Evolutionary conservation across 2,329 filamentous ascomycete genomes (phyloP).

Genomic region (Cordyceps javanica): DNA sequence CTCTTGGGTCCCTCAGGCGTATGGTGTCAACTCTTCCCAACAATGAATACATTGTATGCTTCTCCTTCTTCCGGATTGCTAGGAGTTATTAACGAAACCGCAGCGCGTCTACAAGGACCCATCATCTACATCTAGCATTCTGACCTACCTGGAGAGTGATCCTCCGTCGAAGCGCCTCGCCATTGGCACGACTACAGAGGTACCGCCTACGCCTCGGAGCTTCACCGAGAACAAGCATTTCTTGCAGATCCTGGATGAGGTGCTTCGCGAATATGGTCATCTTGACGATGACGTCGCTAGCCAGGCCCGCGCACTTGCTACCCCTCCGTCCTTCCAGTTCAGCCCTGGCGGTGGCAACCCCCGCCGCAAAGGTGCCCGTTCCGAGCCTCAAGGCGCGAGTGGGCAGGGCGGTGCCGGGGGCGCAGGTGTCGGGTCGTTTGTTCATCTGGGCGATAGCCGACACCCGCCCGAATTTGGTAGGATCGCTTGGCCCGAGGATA

Average conservation of each 20-base stretch:
- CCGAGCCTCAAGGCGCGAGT: constrained; percentile 42
- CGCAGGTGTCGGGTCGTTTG: constrained; percentile 53
- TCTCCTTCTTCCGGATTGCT: background rate
- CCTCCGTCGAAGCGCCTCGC: constrained; percentile 49
- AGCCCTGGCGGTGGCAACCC: constrained; percentile 48
- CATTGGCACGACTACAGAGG: constrained; percentile 50
- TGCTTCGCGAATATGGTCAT: constrained; percentile 48
- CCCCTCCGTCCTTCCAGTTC: constrained; percentile 47
- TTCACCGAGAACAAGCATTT: constrained; percentile 57
- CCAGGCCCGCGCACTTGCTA: constrained; percentile 56
- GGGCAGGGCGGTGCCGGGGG: constrained; percentile 57
- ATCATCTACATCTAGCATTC: constrained; percentile 41
- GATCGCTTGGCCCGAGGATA: constrained; percentile 65
- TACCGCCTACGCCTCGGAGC: constrained; percentile 56
- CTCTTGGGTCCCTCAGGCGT: constrained; percentile 20
- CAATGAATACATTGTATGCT: constrained; percentile 50
- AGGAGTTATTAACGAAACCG: constrained; percentile 14
- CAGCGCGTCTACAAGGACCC: constrained; percentile 54
- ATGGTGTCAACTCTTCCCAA: constrained; percentile 40
- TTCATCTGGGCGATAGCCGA: constrained; percentile 58
- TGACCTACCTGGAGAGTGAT: constrained; percentile 53
- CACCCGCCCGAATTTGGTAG: constrained; percentile 62
- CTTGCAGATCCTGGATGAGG: constrained; percentile 50
- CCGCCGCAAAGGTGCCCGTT: constrained; percentile 23
- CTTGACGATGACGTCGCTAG: constrained; percentile 48